Conservation (phyloP, 2,329 filamentous ascomycete genomes). For the Geoglossum cookeanum region DNA sequence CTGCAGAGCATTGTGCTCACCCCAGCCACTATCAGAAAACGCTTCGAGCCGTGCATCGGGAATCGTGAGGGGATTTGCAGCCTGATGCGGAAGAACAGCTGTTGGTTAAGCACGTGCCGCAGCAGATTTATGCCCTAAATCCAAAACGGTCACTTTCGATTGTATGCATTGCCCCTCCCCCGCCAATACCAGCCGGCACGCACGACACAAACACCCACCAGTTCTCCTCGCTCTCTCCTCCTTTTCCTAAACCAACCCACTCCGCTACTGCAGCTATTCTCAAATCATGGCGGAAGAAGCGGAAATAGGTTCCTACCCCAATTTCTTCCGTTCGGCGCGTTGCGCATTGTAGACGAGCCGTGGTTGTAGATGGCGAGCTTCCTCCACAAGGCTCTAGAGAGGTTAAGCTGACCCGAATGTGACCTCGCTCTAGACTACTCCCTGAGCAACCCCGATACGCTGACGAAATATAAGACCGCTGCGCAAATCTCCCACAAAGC, state of each 20-base stretch:
- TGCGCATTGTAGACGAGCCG: no score
- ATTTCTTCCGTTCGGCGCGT: neutral
- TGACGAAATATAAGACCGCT: constrained; percentile 98
- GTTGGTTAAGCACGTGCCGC: neutral
- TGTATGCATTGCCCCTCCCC: neutral
- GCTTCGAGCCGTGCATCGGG: constrained; percentile 37
- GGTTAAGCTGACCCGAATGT: neutral
- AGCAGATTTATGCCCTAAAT: neutral
- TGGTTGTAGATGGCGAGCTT: neutral
- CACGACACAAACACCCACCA: neutral
- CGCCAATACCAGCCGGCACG: neutral
- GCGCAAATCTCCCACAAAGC: constrained; percentile 92
- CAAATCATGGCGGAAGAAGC: neutral
- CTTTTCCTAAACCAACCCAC: neutral
- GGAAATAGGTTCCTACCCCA: neutral
- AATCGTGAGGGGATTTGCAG: constrained; percentile 15
- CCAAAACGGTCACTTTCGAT: neutral
- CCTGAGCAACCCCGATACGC: constrained; percentile 77
- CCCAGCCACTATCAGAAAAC: constrained; percentile 11
- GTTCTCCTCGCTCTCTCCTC: neutral
- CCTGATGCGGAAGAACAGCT: neutral
- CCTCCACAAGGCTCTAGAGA: neutral
- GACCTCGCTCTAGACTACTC: constrained; percentile 48
- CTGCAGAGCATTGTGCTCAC: no score
- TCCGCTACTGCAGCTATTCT: neutral